phyloP scores from a whole-genome alignment of 2,329 filamentous ascomycete genomes.

The Pyrenochaeta sp. region DNA sequence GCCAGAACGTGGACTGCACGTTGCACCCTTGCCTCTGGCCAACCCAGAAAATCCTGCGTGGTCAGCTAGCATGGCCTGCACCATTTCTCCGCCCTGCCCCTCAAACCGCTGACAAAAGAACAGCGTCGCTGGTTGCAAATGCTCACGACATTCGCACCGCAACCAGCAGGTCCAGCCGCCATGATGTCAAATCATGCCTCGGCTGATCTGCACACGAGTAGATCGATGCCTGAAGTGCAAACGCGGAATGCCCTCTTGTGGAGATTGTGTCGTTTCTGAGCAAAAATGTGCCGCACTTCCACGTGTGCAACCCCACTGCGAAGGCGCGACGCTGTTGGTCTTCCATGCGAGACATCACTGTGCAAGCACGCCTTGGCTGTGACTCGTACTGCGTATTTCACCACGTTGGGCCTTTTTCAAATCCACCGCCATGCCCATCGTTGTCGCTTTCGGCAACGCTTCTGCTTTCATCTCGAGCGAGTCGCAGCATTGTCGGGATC shows the following conservation, averaged over 20 bases:
- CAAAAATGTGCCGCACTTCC: conserved; percentile 25
- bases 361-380: conserved; percentile 35
- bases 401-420: conserved; percentile 33
- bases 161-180: conserved; percentile 10
- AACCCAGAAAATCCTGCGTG: conserved; percentile 9
- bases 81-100: conserved; percentile 6
- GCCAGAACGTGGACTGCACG: conserved; percentile 47
- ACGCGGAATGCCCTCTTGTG: conserved; percentile 8
- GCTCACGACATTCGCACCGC: conserved; percentile 6
- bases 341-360: conserved; percentile 44
- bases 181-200: conserved; percentile 16
- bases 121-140: not conserved
- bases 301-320: conserved; percentile 36
- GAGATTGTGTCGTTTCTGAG: conserved; percentile 22
- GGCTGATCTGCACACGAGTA: conserved; percentile 21
- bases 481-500: not conserved
- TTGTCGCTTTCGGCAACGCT: conserved; percentile 15
- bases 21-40: conserved; percentile 42
- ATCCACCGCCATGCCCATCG: conserved; percentile 22
- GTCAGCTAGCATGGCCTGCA: conserved; percentile 19
- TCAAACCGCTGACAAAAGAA: conserved; percentile 5
- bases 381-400: conserved; percentile 27
- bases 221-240: conserved; percentile 20
- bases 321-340: conserved; percentile 28
- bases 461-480: conserved; percentile 15